A percentile compares a stretch with the other conserved stretches of the same genome.
These are phyloP conservation scores for Uncinocarpus reesii DNA, from an alignment of 2,329 filamentous ascomycete genomes.

Conservation along the genomic window DNA sequence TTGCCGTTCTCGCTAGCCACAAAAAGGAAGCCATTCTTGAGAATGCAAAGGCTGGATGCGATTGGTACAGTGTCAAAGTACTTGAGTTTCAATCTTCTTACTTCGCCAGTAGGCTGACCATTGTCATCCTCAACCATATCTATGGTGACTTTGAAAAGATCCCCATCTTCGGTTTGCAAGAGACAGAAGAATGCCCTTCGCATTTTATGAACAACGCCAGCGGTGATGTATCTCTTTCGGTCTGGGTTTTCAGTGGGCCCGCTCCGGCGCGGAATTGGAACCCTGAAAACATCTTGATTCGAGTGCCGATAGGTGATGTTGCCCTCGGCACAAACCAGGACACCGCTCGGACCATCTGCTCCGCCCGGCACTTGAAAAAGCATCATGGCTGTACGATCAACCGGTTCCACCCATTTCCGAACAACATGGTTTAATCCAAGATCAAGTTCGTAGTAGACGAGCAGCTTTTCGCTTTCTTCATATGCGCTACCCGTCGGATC, in stretches of 20 bases:
- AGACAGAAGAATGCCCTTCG: slow-evolving; percentile 97
- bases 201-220: slow-evolving; percentile 95
- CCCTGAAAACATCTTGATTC: slow-evolving; percentile 78
- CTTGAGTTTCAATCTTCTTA: slow-evolving; percentile 78
- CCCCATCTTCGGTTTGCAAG: slow-evolving; percentile 92
- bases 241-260: slow-evolving; percentile 87
- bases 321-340: slow-evolving; percentile 87
- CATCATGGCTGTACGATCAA: slow-evolving; percentile 78
- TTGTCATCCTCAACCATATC: slow-evolving; percentile 78
- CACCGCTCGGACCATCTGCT: slow-evolving; percentile 84
- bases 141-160: slow-evolving; percentile 91
- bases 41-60: slow-evolving; percentile 74
- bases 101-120: slow-evolving; percentile 68
- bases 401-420: slow-evolving; percentile 87
- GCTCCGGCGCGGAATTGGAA: slow-evolving; percentile 76
- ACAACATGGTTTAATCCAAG: slow-evolving; percentile 95
- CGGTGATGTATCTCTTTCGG: slow-evolving; percentile 74
- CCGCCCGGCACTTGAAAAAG: slow-evolving; percentile 94
- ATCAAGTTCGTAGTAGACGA: slow-evolving; percentile 97
- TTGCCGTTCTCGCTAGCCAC: slow-evolving; percentile 87
- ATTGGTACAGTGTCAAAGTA: slow-evolving; percentile 96
- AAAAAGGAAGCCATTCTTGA: slow-evolving; percentile 93
- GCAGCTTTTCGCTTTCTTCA: slow-evolving; percentile 71
- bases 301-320: slow-evolving; percentile 96
- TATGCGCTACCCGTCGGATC: slow-evolving; percentile 77